Conservation (phyloP, 1,139 yeast species). For the Williopsis jadinii region DNA sequence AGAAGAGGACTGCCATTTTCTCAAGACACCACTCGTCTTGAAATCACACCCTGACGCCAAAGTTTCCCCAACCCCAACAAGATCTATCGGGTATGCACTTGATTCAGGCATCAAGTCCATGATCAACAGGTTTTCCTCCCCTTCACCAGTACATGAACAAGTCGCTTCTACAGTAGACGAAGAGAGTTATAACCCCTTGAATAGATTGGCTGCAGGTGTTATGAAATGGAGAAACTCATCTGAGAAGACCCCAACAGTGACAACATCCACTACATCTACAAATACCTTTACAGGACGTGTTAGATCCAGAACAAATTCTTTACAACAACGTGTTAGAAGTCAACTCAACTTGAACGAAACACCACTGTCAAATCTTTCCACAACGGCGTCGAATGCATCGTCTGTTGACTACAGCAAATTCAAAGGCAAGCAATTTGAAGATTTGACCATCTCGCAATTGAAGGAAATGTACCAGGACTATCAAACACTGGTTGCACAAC, state of each 20-base stretch:
- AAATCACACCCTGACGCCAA: background rate
- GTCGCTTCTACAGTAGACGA: slow-evolving; percentile 1
- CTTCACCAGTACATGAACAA: slow-evolving; percentile 2
- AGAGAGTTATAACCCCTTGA: slow-evolving; percentile 14
- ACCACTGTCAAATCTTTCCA: too few relatives aligned
- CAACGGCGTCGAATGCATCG: too few relatives aligned
- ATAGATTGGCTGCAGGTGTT: slow-evolving; percentile 14
- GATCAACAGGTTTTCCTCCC: slow-evolving; percentile 4
- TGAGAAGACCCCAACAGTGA: background rate
- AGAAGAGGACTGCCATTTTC: slow-evolving; percentile 8
- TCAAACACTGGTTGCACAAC: slow-evolving; percentile 3
- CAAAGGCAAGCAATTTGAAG: slow-evolving; percentile 22
- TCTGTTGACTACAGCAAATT: slow-evolving; percentile 14
- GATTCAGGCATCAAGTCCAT: slow-evolving; percentile 13
- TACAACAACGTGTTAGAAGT: background rate
- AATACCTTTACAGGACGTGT: background rate
- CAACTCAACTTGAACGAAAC: background rate
- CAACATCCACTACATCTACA: background rate
- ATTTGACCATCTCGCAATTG: slow-evolving; percentile 25
- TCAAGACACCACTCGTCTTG: background rate
- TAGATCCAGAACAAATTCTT: background rate
- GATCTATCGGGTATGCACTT: slow-evolving; percentile 3
- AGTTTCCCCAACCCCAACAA: background rate
- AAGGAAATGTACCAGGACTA: slow-evolving; percentile 26
- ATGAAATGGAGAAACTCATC: slow-evolving; percentile 17